phyloP scores from a whole-genome alignment of 2,329 filamentous ascomycete species.

The Trichoderma gracile region DNA sequence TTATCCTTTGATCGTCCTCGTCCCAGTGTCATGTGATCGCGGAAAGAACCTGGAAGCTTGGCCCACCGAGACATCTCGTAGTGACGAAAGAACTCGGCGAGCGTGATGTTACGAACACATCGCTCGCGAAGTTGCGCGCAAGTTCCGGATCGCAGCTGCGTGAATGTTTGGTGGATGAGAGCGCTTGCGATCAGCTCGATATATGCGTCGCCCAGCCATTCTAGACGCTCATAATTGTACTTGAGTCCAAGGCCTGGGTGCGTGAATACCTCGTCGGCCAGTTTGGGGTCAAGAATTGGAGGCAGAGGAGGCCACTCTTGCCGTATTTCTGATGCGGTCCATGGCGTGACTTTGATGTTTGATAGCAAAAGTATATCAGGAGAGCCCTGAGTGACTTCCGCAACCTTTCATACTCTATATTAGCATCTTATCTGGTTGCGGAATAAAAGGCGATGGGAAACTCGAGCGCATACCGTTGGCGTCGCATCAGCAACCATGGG shows the following conservation, averaged over 20 bases:
- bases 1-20: conserved; percentile 45
- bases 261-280: conserved; percentile 66
- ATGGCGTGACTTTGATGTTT: conserved; percentile 44
- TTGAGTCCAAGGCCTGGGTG: conserved; percentile 54
- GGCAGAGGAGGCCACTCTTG: conserved; percentile 59
- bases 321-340: conserved; percentile 53
- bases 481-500: neutral
- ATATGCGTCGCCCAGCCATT: conserved; percentile 88
- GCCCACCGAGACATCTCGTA: conserved; percentile 72
- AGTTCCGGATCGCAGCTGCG: conserved; percentile 63
- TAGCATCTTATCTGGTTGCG: neutral
- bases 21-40: conserved; percentile 32
- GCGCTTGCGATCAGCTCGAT: conserved; percentile 74
- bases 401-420: neutral
- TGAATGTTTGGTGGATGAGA: conserved; percentile 74
- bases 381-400: neutral
- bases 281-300: conserved; percentile 55
- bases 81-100: conserved; percentile 66
- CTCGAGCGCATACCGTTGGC: neutral
- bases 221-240: conserved; percentile 72
- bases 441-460: neutral
- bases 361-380: conserved; percentile 19
- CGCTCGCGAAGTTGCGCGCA: conserved; percentile 75
- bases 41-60: conserved; percentile 52
- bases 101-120: conserved; percentile 77